Percentiles rank a stretch among this genome's conserved stretches.
These are phyloP conservation scores for Eimeria zaria DNA, from an alignment of 169 alveolate genomes.

Conservation along the genomic window DNA sequence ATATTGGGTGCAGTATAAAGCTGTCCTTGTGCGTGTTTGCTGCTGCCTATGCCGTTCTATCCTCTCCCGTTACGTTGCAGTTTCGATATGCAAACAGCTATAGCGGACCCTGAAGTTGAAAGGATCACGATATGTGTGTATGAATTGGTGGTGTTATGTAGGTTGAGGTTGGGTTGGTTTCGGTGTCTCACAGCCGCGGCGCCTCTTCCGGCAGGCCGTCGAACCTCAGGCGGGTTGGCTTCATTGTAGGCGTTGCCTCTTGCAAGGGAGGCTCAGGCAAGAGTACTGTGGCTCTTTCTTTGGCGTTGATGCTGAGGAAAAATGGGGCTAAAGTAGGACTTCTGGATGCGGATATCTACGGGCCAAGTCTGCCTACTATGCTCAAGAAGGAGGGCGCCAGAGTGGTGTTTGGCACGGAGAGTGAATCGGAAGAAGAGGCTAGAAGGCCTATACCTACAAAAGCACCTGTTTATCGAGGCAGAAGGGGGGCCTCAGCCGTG, in stretches of 20 bases:
- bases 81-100: neutral
- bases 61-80: neutral
- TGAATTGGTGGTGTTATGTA: neutral
- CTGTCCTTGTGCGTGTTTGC: neutral
- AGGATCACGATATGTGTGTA: neutral
- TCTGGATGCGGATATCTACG: slow-evolving; percentile 97
- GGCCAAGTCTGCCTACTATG: slow-evolving; percentile 97
- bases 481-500: slow-evolving; percentile 26
- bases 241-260: slow-evolving; percentile 95
- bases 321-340: slow-evolving; percentile 96
- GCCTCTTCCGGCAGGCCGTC: slow-evolving; percentile 59
- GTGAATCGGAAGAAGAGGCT: slow-evolving; percentile 2
- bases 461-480: neutral
- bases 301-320: slow-evolving; percentile 93
- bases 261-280: slow-evolving; percentile 99
- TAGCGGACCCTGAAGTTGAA: neutral
- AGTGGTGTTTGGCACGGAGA: slow-evolving; percentile 65
- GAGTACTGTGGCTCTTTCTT: slow-evolving; percentile 96
- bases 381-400: slow-evolving; percentile 87
- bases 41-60: neutral
- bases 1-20: neutral
- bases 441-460: neutral
- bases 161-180: slow-evolving; percentile 54
- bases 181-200: slow-evolving; percentile 34
- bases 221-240: slow-evolving; percentile 54